A percentile compares a stretch with the other conserved stretches of the same genome.
These are phyloP conservation scores for Colletotrichum falcatum DNA, from an alignment of 2,329 filamentous ascomycete genomes.

Conservation along the genomic window DNA sequence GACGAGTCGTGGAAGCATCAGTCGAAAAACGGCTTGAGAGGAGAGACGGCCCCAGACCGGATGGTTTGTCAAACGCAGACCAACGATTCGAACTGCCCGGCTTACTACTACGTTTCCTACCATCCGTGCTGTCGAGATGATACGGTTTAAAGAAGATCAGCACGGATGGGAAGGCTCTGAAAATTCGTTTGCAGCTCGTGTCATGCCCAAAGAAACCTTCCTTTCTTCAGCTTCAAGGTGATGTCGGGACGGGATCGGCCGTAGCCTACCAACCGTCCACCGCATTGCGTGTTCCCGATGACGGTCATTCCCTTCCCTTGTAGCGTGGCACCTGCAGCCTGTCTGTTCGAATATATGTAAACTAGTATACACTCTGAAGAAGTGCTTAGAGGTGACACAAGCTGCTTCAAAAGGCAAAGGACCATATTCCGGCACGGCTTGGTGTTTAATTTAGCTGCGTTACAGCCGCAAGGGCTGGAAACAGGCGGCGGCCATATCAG, in stretches of 20 bases:
- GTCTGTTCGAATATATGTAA: neutral
- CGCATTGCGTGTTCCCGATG: neutral
- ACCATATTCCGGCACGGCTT: neutral
- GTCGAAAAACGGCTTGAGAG: conserved; percentile 3
- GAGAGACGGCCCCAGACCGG: conserved; percentile 1
- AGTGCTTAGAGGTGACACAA: neutral
- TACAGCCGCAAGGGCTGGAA: conserved; percentile 32
- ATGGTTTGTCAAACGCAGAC: conserved; percentile 16
- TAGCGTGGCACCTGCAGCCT: neutral
- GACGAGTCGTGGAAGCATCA: neutral
- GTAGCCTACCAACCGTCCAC: neutral
- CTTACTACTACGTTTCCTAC: conserved; percentile 7
- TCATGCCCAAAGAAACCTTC: neutral
- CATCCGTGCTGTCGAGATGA: conserved; percentile 1
- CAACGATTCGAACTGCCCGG: neutral
- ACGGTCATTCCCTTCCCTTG: neutral
- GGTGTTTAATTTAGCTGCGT: conserved; percentile 32
- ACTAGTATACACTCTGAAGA: too few relatives aligned
- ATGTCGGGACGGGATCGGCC: neutral
- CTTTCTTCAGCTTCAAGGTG: neutral
- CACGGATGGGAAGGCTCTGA: neutral
- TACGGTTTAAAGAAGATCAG: conserved; percentile 28
- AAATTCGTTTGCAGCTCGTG: conserved; percentile 7
- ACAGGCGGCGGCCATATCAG: conserved; percentile 8
- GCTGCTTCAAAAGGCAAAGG: neutral